Evolutionary conservation across 305 asterid genomes (phyloP), one percentile per base, ranked within the genome.

Genomic region (Monarda citriodora): DNA sequence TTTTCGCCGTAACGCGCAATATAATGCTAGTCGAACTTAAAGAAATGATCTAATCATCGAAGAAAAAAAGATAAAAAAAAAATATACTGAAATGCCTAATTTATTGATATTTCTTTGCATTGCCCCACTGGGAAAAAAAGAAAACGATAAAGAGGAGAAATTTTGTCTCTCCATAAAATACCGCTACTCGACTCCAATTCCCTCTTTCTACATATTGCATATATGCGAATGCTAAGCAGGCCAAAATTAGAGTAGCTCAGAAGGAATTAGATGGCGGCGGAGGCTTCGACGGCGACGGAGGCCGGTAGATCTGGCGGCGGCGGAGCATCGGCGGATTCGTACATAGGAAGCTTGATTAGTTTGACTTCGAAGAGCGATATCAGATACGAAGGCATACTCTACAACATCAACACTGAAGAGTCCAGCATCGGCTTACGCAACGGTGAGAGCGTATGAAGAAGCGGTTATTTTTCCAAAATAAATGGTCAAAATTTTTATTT

Each of bases 311-410:
- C 96, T 77, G 76, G 85, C 57, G 73, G 84, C 58, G 77, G 83
- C 44, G 83, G 82, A 53, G 82, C 95, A 20, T 65, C 97, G 67
- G 95, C 96, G 40, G 96, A 93, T 65, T 79, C 97, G 16, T 93
- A 93, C 76, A 77, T 93, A 68, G 99, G 99, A 34, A 87, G 97
- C 74, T 66, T 93, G 74, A 93, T 93, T 53, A 93, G 96, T 66
- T 84, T 89, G 88, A 93, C 96, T 37, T 93, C 99, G 44, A 93
- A 93, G 82, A 93, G 97, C 61, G 99, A 93, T 86, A 93, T 93
- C 85, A 84, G 96, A 60, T 93, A 93, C 37, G 99, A 93, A 61
- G 99, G 99, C 18, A 72, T 93, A 67, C 75, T 93, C 10, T 84
- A 89, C 82, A 89, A 87, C 76, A 93, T 93, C 81, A 87, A 93